phyloP scores from a whole-genome alignment of 768 basidiomycete genomes.

The Lactarius quietus region DNA sequence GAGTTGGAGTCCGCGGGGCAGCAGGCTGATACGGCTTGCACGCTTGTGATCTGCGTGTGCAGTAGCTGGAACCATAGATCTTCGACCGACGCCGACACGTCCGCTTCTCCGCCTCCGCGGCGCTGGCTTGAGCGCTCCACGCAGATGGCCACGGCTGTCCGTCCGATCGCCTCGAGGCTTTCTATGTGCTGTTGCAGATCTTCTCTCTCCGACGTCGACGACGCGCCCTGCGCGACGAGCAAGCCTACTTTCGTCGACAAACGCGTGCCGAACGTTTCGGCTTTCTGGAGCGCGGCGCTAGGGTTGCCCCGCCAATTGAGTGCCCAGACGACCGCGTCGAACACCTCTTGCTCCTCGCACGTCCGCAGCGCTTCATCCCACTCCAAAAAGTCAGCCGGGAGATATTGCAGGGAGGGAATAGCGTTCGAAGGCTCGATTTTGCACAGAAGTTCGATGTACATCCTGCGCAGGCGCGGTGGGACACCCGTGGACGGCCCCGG shows the following conservation, averaged over 20 bases:
- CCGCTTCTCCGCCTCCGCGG: constrained; percentile 31
- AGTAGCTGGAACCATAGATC: constrained; percentile 90
- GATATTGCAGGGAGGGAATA: constrained; percentile 54
- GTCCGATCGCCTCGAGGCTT: constrained; percentile 55
- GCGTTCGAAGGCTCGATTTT: constrained; percentile 61
- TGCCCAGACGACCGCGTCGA: constrained; percentile 81
- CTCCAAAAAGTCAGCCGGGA: constrained; percentile 54
- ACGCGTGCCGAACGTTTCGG: constrained; percentile 53
- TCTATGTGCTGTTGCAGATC: constrained; percentile 37
- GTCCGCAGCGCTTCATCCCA: constrained; percentile 51
- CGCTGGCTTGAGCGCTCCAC: constrained; percentile 49
- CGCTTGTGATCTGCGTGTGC: constrained; percentile 72
- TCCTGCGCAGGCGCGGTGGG: constrained; percentile 47
- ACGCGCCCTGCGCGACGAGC: constrained; percentile 30
- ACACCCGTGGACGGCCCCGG: constrained; percentile 42
- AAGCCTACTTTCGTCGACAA: constrained; percentile 46
- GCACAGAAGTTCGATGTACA: constrained; percentile 73
- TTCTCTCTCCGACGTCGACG: constrained; percentile 25
- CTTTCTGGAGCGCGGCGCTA: constrained; percentile 60
- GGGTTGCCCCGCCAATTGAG: constrained; percentile 62
- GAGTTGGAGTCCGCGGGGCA: constrained; percentile 29
- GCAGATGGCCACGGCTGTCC: constrained; percentile 65
- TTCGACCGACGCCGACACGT: constrained; percentile 54
- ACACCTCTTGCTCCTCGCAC: constrained; percentile 65
- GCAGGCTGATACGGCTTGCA: constrained; percentile 62